Conservation (phyloP, 768 basidiomycete species). For the Kwoniella shandongensis region DNA sequence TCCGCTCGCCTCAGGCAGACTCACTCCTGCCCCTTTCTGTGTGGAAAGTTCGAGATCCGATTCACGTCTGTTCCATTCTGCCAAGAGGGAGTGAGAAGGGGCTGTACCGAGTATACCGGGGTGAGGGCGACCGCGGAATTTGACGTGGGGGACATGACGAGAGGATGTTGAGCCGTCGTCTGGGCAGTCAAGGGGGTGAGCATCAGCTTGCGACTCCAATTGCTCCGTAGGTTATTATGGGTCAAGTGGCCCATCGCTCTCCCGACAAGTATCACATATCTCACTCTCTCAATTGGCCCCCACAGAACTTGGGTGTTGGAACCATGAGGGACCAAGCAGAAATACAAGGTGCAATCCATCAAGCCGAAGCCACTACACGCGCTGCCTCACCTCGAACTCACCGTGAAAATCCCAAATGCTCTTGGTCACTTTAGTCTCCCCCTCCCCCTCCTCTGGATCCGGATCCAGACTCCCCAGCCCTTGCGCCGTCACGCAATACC, state of each 20-base stretch:
- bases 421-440: constrained; percentile 69
- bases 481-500: constrained; percentile 70
- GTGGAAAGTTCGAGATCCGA: constrained; percentile 59
- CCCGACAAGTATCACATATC: too few species aligned
- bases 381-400: constrained; percentile 7
- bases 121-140: constrained; percentile 74
- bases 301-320: too few species aligned
- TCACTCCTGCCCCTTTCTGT: constrained; percentile 32
- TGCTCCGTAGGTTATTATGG: too few species aligned
- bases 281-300: too few species aligned
- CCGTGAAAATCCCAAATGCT: constrained; percentile 75
- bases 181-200: not conserved
- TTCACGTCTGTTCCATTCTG: constrained; percentile 74
- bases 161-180: constrained; percentile 68
- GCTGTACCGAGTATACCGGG: constrained; percentile 72
- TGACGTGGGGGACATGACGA: constrained; percentile 74
- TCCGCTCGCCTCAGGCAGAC: constrained; percentile 62
- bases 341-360: too few species aligned
- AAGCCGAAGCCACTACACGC: too few species aligned
- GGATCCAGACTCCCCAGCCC: constrained; percentile 54
- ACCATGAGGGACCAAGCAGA: too few species aligned
- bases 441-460: constrained; percentile 56
- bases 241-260: too few species aligned
- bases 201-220: not conserved
- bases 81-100: constrained; percentile 69